phyloP scores from a whole-genome alignment of 2,329 filamentous ascomycete species.

The Elsinoe perseae region DNA sequence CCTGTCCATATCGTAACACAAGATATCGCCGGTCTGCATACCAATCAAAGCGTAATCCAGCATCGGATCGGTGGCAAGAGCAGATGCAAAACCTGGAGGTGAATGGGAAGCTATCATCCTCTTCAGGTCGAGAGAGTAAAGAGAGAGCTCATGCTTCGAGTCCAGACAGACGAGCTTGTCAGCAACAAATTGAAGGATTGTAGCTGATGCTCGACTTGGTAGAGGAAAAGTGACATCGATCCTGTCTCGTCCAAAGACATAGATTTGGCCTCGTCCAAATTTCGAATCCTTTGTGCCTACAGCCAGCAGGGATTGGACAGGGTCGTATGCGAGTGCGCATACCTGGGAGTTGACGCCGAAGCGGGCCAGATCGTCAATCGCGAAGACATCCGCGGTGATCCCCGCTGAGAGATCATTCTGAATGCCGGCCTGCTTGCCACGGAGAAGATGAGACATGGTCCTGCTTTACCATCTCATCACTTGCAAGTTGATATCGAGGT shows the following conservation, averaged over 20 bases:
- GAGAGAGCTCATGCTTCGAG: slow-evolving; percentile 71
- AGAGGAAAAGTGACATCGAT: slow-evolving; percentile 69
- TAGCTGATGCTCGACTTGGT: slow-evolving; percentile 64
- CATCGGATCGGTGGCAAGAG: slow-evolving; percentile 74
- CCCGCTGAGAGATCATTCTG: slow-evolving; percentile 82
- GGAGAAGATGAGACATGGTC: slow-evolving; percentile 75
- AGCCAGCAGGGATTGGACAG: slow-evolving; percentile 85
- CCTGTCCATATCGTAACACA: slow-evolving; percentile 89
- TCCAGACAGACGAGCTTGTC: slow-evolving; percentile 82
- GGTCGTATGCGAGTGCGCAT: slow-evolving; percentile 82
- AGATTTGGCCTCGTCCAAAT: slow-evolving; percentile 80
- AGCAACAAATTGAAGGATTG: slow-evolving; percentile 72
- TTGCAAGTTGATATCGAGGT: neutral
- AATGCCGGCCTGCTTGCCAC: slow-evolving; percentile 89
- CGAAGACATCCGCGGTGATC: slow-evolving; percentile 68
- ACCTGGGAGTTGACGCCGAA: slow-evolving; percentile 63
- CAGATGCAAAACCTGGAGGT: slow-evolving; percentile 66
- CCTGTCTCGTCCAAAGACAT: slow-evolving; percentile 75
- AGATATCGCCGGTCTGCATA: slow-evolving; percentile 57
- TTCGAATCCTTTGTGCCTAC: slow-evolving; percentile 83
- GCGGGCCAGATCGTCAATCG: slow-evolving; percentile 70
- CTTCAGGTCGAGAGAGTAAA: slow-evolving; percentile 73
- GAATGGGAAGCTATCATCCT: slow-evolving; percentile 60
- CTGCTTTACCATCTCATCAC: neutral
- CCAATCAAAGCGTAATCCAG: slow-evolving; percentile 91